Base-by-base conservation (phyloP, 2,329 filamentous ascomycete genomes). In the Sphaerulina populicola region DNA sequence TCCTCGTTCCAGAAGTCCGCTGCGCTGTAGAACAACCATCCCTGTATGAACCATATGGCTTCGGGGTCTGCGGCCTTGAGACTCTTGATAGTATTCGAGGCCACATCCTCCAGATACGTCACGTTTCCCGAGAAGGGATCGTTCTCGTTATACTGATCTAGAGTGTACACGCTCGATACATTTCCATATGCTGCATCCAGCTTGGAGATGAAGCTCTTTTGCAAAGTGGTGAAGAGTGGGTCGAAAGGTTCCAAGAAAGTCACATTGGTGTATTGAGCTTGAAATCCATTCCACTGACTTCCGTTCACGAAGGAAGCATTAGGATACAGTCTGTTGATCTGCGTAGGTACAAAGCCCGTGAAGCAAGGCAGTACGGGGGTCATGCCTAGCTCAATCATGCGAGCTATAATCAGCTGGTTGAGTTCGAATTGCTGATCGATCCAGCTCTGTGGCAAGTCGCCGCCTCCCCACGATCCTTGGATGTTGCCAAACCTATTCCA, bases 401-500 rank as follows among this genome's bases (percentile, higher is more conserved):
- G 68, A 6, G 58, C 47, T 2, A 77, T 60, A 44, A 77, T 77
- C 55, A 72, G 69, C 60, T 74, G 72, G 58, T 77, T 73, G 38
- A 77, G 59, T 4, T 65, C 68, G 46, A 72, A 76, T 57, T 77
- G 76, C 33, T 62, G 52, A 18, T 76, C 67, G 49, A 77, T 72
- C 73, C 74, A 78, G 27, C 64, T 57, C 23, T 65, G 54, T 3
- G 75, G 72, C 10, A 77, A 56, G 2, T 69, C 62, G 5, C 69
- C 71, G 6, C 31, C 31, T 31, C 68, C 69, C 75, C 74, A 77
- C 1, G 72, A 74, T 6, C 72, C 71, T 55, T 76, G 74, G 14
- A 75, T 76, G 55, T 78, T 78, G 8, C 74, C 75, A 49, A 78
- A 74, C n/a, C 73, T 71, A 55, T 77, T 77, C 75, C 75, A 78